Conservation (phyloP, 2,329 filamentous ascomycete genomes). For the Hypoxylon sp. region DNA sequence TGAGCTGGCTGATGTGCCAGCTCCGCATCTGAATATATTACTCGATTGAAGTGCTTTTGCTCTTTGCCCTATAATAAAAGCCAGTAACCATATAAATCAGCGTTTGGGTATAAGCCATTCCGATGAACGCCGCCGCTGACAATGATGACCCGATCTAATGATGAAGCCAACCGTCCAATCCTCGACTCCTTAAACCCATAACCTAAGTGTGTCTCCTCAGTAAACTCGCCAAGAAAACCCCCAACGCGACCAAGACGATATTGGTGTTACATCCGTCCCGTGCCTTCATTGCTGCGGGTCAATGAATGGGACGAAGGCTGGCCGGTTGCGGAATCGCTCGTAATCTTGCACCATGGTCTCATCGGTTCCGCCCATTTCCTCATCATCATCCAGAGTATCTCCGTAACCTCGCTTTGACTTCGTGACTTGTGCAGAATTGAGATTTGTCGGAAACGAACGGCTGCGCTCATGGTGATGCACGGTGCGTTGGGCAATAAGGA, state of each 20-base stretch:
- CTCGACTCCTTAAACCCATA: not conserved
- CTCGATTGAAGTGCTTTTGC: not conserved
- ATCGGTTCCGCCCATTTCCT: constrained; percentile 14
- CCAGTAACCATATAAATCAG: not conserved
- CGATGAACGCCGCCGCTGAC: constrained; percentile 30
- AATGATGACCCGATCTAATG: not conserved
- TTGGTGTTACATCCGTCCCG: not conserved
- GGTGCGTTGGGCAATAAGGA: constrained; percentile 56
- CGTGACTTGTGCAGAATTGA: not conserved
- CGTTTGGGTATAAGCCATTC: constrained; percentile 33
- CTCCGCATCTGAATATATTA: not conserved
- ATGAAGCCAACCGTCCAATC: constrained; percentile 14
- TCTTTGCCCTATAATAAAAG: not conserved
- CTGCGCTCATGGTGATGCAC: constrained; percentile 46
- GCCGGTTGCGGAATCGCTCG: constrained; percentile 26
- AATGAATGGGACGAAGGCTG: constrained; percentile 31
- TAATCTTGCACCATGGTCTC: constrained; percentile 6
- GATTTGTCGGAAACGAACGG: not conserved
- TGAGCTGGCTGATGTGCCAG: not conserved
- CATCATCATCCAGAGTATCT: constrained; percentile 28
- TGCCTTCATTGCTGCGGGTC: constrained; percentile 3
- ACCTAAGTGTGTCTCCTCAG: constrained; percentile 1
- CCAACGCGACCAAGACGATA: not conserved
- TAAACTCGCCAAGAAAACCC: constrained; percentile 12
- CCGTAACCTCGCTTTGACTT: constrained; percentile 30